Evolutionary conservation across 352 stramenopile genomes (phyloP).

Genomic region (Pythium rishiriense): DNA sequence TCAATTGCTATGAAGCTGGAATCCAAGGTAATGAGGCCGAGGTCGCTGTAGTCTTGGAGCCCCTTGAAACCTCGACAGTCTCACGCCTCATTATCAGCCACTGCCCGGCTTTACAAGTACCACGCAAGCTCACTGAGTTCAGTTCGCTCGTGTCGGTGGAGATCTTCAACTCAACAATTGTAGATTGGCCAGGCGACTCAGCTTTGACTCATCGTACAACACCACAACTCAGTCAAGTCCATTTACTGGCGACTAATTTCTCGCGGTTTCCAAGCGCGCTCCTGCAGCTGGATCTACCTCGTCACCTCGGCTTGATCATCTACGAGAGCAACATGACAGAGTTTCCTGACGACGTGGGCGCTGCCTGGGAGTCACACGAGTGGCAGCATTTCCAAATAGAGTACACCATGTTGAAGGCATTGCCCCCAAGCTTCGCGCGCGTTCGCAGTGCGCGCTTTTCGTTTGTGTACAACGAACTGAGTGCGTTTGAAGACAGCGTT

Average conservation of each 20-base stretch:
- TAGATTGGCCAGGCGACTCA: background rate
- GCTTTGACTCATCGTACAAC: background rate
- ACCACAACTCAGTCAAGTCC: background rate
- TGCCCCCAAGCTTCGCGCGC: background rate
- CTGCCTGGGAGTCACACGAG: background rate
- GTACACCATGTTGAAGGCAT: background rate
- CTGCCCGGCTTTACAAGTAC: background rate
- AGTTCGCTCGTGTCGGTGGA: background rate
- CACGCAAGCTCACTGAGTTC: background rate
- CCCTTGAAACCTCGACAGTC: background rate
- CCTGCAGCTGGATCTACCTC: background rate
- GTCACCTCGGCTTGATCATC: background rate
- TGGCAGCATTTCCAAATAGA: background rate
- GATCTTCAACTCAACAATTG: background rate
- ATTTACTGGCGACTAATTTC: background rate
- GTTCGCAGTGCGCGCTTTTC: background rate
- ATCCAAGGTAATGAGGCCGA: background rate
- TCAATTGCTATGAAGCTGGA: slow-evolving; percentile 1
- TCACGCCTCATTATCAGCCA: background rate
- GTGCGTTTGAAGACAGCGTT: background rate
- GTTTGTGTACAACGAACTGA: background rate
- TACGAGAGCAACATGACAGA: background rate
- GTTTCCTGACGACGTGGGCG: background rate
- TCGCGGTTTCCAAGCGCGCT: background rate
- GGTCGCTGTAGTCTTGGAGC: background rate